Evolutionary conservation across 768 basidiomycete genomes (phyloP), one percentile per base, ranked within the genome.

Genomic region (Glaciozyma antarctica): DNA sequence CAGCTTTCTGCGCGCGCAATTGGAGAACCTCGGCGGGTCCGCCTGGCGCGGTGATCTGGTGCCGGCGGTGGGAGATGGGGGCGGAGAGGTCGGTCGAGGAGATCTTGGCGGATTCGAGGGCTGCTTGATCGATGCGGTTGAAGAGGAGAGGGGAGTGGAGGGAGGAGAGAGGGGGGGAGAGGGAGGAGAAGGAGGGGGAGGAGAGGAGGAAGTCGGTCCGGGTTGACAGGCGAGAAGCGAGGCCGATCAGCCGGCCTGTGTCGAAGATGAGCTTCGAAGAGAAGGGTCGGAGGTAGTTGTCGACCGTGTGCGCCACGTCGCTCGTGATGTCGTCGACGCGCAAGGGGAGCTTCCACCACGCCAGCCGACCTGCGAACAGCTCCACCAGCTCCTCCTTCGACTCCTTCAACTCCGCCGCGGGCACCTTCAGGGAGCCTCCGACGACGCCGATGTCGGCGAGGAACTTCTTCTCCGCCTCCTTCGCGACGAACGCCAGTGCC

Each of bases 311-410:
- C 5, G 65, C 60, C 13, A 73, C 8, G 15, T 74, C 73, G 38
- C 67, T 51, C 21, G 47, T 43, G 13, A 74, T 51, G 64, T 73
- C 73, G 62, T 74, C 73, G 22, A 58, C 64, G 15, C 67, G 62
- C 43, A 64, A 53, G 4, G 71, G 72, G 16, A 74, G 63, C 54
- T 71, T 69, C 69, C 69, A 73, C 71, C 72, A 73, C 26, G 62
- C 58, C n/a, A 74, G 43, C 13, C 72, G 61, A 1, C 15, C 41
- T 26, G 45, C 43, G 26, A 72, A 48, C 15, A 64, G 48, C 6
- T 58, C 22, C 17, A 65, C 54, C n/a, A 70, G 44, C 8, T 56
- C 64, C 1, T 51, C 6, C 22, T 32, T 1, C 8, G 52, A 28
- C 7, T 41, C 4, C 17, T 5, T 15, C 16, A 62, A 28, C 56